Evolutionary conservation across 2,329 filamentous ascomycete species (phyloP), one percentile per base, ranked within the genome.

Genomic region (Xylaria sp.): DNA sequence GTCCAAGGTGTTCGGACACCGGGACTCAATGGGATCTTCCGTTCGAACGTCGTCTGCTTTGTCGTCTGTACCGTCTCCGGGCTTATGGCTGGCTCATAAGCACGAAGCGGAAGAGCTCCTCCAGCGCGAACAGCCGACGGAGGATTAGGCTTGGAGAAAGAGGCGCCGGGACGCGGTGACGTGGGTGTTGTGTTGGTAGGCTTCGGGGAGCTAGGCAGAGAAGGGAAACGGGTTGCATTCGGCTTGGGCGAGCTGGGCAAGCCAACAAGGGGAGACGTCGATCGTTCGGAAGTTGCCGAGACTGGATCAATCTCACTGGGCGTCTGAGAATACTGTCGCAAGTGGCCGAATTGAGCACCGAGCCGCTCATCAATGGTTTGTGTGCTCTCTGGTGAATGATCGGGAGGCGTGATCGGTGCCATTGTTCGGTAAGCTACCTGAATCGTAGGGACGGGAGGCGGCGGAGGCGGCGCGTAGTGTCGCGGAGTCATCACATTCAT

Each of bases 41-140:
- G 77, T 68, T 87, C 84, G 63, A 88, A 83, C 1, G 86, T 82
- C 0, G 85, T 88, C 71, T 87, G 84, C 75, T 86, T 87, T 34
- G 83, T 84, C 3, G 76, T 80, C 55, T 78, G 75, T 39, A 75
- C 72, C 4, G 78, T 76, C 3, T 83, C 83, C 34, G 83, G 84
- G 54, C 72, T 73, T 52, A 83, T 63, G 1, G 80, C 70, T n/a
- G 82, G 79, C 69, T 87, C 83, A 64, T 86, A 87, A 5, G 84
- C 83, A 61, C 84, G 82, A 55, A 87, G 75, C 0, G 85, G 85
- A 46, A 88, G 76, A 1, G 79, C 71, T 46, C 84, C 83, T 48
- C 81, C 82, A 2, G 81, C 79, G 55, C 83, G 81, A 37, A 85
- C 77, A 0, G 83, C 83, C 8, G 81, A 79, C 1, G 80, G 79